Evolutionary conservation across 2,329 filamentous ascomycete species (phyloP).

Genomic region (Trichothecium sympodiale): DNA sequence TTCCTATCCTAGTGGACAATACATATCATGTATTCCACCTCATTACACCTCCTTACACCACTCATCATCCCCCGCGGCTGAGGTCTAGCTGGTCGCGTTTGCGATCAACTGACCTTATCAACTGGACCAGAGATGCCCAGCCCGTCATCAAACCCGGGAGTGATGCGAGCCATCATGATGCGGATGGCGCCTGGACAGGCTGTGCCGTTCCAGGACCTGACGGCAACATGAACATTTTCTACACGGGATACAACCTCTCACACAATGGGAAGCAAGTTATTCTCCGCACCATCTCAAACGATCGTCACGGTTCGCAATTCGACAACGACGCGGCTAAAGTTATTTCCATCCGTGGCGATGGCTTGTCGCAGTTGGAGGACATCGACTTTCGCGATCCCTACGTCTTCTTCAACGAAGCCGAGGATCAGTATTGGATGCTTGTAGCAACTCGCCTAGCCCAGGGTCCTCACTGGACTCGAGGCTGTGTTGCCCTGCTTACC

Average conservation of each 20-base stretch:
- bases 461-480: slow-evolving; percentile 22
- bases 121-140: slow-evolving; percentile 16
- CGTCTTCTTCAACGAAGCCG: slow-evolving; percentile 19
- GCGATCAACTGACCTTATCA: slow-evolving; percentile 16
- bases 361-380: slow-evolving; percentile 15
- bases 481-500: slow-evolving; percentile 23
- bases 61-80: slow-evolving; percentile 20
- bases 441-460: slow-evolving; percentile 19
- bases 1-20: slow-evolving; percentile 21
- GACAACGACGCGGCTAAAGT: slow-evolving; percentile 10
- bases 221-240: slow-evolving; percentile 22
- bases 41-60: slow-evolving; percentile 17
- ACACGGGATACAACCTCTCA: slow-evolving; percentile 22
- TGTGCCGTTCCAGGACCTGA: slow-evolving; percentile 19
- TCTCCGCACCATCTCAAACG: slow-evolving; percentile 14
- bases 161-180: slow-evolving; percentile 12
- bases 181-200: slow-evolving; percentile 23
- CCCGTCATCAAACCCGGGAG: slow-evolving; percentile 13
- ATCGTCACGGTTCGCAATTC: slow-evolving; percentile 17
- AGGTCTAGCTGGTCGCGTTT: slow-evolving; percentile 20
- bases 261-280: slow-evolving; percentile 20
- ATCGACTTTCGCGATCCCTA: slow-evolving; percentile 25
- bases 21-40: slow-evolving; percentile 26
- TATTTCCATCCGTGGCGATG: slow-evolving; percentile 11
- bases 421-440: slow-evolving; percentile 24